Evolutionary conservation across 2,329 filamentous ascomycete genomes (phyloP).

Genomic region (Fusarium sambucinum): DNA sequence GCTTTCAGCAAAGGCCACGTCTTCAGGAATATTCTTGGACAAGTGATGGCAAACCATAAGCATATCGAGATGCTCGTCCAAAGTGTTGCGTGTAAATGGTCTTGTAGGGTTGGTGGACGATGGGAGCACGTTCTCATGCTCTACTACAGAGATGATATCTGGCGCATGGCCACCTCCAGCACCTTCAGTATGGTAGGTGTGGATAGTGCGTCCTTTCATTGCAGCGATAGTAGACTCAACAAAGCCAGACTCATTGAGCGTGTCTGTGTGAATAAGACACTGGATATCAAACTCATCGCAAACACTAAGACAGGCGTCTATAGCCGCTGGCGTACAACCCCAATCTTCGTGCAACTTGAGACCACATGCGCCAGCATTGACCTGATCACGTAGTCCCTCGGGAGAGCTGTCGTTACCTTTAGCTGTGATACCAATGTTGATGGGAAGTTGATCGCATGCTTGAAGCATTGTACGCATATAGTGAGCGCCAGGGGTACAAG

Average conservation of each 20-base stretch:
- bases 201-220: conserved; percentile 88
- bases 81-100: conserved; percentile 89
- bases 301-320: conserved; percentile 85
- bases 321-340: conserved; percentile 90
- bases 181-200: conserved; percentile 97
- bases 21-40: conserved; percentile 91
- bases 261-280: conserved; percentile 95
- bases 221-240: conserved; percentile 91
- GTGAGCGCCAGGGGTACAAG: conserved; percentile 87
- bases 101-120: conserved; percentile 93
- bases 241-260: conserved; percentile 96
- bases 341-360: conserved; percentile 97
- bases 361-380: conserved; percentile 85
- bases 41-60: conserved; percentile 98
- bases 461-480: conserved; percentile 92
- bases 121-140: conserved; percentile 88
- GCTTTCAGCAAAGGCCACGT: conserved; percentile 93
- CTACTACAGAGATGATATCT: conserved; percentile 94
- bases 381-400: conserved; percentile 80
- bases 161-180: conserved; percentile 95
- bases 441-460: conserved; percentile 81
- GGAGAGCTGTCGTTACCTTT: conserved; percentile 90
- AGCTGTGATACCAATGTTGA: conserved; percentile 91
- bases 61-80: conserved; percentile 98
- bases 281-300: conserved; percentile 95